Conservation (phyloP, 2,329 filamentous ascomycete genomes). For the Botrytis sinoallii region DNA sequence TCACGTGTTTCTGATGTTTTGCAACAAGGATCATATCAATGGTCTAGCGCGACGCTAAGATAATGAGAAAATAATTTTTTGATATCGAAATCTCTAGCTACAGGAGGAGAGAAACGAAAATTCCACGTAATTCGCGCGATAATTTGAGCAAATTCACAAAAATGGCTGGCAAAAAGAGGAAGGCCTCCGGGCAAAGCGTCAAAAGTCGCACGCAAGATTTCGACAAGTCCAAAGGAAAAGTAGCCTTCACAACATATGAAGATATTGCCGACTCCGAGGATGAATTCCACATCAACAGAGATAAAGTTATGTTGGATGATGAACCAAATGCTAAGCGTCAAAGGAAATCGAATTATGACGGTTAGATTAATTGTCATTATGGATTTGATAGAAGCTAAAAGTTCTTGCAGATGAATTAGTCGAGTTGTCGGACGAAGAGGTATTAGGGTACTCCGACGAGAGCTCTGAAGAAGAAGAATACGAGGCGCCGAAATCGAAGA, state of each 20-base stretch:
- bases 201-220: slow-evolving; percentile 1
- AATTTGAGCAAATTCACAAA: background rate
- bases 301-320: slow-evolving; percentile 83
- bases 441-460: slow-evolving; percentile 50
- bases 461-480: slow-evolving; percentile 40
- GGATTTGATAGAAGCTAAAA: slow-evolving; percentile 12
- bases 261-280: slow-evolving; percentile 93
- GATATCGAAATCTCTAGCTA: slow-evolving; percentile 6
- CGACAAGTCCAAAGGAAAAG: slow-evolving; percentile 34
- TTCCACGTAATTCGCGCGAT: background rate
- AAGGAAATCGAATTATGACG: slow-evolving; percentile 66
- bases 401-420: slow-evolving; percentile 47
- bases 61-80: slow-evolving; percentile 22
- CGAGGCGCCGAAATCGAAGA: slow-evolving; percentile 17
- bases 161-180: slow-evolving; percentile 21
- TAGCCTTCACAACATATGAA: slow-evolving; percentile 55
- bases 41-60: slow-evolving; percentile 18
- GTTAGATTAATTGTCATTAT: slow-evolving; percentile 37
- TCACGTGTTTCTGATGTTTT: background rate
- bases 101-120: background rate
- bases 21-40: background rate
- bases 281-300: slow-evolving; percentile 83
- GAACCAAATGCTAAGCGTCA: slow-evolving; percentile 74
- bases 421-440: slow-evolving; percentile 61
- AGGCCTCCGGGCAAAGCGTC: slow-evolving; percentile 9